These are phyloP conservation scores for Cydonia oblonga DNA, from an alignment of 331 rosid genomes.

Conservation along the genomic window DNA sequence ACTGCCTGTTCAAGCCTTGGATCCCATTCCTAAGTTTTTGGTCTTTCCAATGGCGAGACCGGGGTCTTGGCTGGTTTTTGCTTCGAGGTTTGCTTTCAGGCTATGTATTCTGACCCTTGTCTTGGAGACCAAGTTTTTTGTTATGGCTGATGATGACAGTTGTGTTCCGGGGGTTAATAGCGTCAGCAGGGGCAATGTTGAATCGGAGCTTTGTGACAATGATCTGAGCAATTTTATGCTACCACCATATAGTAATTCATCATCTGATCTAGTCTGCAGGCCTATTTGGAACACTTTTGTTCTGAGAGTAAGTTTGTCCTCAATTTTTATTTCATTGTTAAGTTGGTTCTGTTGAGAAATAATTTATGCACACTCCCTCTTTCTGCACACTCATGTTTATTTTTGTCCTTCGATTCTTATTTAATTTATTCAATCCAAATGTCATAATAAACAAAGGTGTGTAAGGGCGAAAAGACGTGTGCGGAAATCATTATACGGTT, in stretches of 20 bases:
- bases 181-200: background rate
- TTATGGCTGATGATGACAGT: constrained; percentile 21
- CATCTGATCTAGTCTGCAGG: constrained; percentile 45
- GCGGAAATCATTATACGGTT: background rate
- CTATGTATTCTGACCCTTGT: constrained; percentile 28
- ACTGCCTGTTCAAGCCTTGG: constrained; percentile 20
- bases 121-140: constrained; percentile 19
- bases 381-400: background rate
- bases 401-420: background rate
- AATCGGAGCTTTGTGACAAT: constrained; percentile 34
- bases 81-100: constrained; percentile 13
- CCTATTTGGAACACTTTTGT: constrained; percentile 87
- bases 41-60: constrained; percentile 46
- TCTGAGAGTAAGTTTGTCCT: constrained; percentile 51
- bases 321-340: background rate
- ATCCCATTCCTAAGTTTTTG: constrained; percentile 1
- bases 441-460: background rate
- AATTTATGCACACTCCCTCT: background rate
- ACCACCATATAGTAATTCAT: constrained; percentile 67
- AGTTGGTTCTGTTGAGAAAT: background rate
- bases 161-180: constrained; percentile 6
- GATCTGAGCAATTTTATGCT: constrained; percentile 68
- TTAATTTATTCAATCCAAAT: no score
- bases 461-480: background rate
- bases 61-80: constrained; percentile 17